phyloP scores from a whole-genome alignment of 495 filamentous ascomycete genomes.

The Xeromyces bisporus region DNA sequence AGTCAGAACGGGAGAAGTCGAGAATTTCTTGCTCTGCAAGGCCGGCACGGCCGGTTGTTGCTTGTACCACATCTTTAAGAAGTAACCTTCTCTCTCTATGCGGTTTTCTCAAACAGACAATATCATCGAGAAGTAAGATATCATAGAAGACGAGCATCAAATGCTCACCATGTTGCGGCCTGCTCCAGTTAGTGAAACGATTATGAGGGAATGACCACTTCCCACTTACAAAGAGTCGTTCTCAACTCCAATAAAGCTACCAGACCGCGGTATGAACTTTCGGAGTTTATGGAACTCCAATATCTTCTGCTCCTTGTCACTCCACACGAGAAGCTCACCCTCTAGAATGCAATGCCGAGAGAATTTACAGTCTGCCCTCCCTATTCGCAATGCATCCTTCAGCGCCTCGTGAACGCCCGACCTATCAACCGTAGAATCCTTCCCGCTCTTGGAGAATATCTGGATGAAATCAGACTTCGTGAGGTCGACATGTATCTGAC shows the following conservation, averaged over 20 bases:
- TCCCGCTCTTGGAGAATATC: constrained; percentile 84
- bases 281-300: constrained; percentile 64
- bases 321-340: constrained; percentile 68
- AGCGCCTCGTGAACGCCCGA: constrained; percentile 35
- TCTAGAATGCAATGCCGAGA: constrained; percentile 55
- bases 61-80: constrained; percentile 39
- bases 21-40: constrained; percentile 44
- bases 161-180: constrained; percentile 51
- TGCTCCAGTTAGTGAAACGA: constrained; percentile 10
- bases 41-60: constrained; percentile 39
- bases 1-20: constrained; percentile 35
- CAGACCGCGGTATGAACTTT: constrained; percentile 61
- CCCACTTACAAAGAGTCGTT: constrained; percentile 49
- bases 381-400: constrained; percentile 40
- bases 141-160: constrained; percentile 78
- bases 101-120: constrained; percentile 41
- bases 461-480: constrained; percentile 41
- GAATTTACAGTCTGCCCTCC: constrained; percentile 36
- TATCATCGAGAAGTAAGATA: constrained; percentile 52
- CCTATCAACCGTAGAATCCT: constrained; percentile 65
- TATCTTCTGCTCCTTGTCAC: constrained; percentile 41
- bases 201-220: not conserved
- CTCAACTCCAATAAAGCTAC: constrained; percentile 46
- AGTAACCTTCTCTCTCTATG: constrained; percentile 43
- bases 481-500: constrained; percentile 69